These are phyloP conservation scores for Brettanomyces nanus DNA, from an alignment of 805 yeast genomes.

Conservation along the genomic window DNA sequence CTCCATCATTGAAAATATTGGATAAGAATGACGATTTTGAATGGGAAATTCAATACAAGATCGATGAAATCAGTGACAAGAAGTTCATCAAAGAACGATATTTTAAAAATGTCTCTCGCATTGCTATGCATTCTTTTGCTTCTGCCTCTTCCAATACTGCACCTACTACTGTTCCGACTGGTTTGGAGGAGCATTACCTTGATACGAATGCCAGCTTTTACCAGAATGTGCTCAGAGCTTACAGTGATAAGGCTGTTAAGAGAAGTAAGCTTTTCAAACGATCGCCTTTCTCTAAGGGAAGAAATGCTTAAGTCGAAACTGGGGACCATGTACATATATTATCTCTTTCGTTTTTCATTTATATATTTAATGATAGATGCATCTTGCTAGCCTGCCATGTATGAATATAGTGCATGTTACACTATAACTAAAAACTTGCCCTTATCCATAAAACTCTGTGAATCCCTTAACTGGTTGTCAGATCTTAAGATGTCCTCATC, in stretches of 20 bases:
- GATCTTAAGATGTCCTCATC: constrained; percentile 13
- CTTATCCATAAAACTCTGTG: constrained; percentile 22
- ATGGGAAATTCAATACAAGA: constrained; percentile 24
- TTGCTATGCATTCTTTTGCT: constrained; percentile 7
- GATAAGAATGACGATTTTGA: constrained; percentile 7
- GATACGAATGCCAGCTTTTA: constrained; percentile 16
- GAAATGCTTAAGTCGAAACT: no score
- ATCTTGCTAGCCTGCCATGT: background rate
- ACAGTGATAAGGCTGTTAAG: constrained; percentile 24
- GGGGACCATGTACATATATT: background rate
- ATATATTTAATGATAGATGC: no score
- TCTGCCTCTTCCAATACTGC: background rate
- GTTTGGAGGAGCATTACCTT: constrained; percentile 6
- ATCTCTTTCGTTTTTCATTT: background rate
- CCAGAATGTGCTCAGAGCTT: constrained; percentile 25
- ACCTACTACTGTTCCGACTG: background rate
- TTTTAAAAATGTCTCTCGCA: constrained; percentile 8
- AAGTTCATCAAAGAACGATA: constrained; percentile 9
- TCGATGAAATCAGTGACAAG: constrained; percentile 12
- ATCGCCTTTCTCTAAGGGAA: background rate
- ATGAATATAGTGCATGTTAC: constrained; percentile 1
- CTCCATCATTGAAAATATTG: constrained; percentile 22
- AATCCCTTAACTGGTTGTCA: constrained; percentile 21
- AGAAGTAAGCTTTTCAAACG: constrained; percentile 9
- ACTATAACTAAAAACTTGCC: constrained; percentile 26